Percentiles rank a stretch among this genome's conserved stretches.
phyloP scores from a whole-genome alignment of 2,329 filamentous ascomycete genomes.

The Phoma sp. region DNA sequence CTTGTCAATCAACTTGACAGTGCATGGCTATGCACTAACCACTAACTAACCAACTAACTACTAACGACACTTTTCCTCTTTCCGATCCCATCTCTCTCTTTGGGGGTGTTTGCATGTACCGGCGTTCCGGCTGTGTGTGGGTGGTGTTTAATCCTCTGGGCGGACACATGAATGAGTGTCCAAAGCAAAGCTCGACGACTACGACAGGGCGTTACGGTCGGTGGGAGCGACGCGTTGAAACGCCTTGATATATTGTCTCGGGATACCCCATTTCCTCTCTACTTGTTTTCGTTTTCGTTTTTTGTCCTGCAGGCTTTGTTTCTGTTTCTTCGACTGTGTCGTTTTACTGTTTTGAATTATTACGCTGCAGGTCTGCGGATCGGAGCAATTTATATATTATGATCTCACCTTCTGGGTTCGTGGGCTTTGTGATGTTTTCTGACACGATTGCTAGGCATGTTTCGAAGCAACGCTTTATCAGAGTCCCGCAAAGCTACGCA shows the following conservation, averaged over 20 bases:
- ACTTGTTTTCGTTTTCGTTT: background rate
- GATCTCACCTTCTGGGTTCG: too few relatives aligned
- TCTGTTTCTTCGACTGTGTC: too few relatives aligned
- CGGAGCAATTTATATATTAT: too few relatives aligned
- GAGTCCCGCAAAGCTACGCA: too few relatives aligned
- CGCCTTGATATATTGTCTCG: constrained; percentile 18
- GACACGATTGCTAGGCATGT: too few relatives aligned
- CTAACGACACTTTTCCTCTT: background rate
- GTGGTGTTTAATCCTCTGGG: constrained; percentile 7
- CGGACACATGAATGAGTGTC: constrained; percentile 6
- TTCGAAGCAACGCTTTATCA: too few relatives aligned
- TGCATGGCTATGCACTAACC: constrained; percentile 12
- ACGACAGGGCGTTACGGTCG: constrained; percentile 22
- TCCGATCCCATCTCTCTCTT: background rate
- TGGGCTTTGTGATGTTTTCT: too few relatives aligned
- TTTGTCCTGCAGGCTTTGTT: background rate
- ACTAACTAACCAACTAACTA: background rate
- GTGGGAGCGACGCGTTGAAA: constrained; percentile 20
- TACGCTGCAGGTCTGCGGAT: background rate
- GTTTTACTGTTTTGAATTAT: background rate
- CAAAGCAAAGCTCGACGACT: constrained; percentile 19
- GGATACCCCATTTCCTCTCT: constrained; percentile 15
- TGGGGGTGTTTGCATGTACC: constrained; percentile 6
- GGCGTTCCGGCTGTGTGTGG: constrained; percentile 5
- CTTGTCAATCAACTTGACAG: constrained; percentile 15